Evolutionary conservation across 371 early-diverging fungal genomes (phyloP).

Genomic region (Mucor mucedo): DNA sequence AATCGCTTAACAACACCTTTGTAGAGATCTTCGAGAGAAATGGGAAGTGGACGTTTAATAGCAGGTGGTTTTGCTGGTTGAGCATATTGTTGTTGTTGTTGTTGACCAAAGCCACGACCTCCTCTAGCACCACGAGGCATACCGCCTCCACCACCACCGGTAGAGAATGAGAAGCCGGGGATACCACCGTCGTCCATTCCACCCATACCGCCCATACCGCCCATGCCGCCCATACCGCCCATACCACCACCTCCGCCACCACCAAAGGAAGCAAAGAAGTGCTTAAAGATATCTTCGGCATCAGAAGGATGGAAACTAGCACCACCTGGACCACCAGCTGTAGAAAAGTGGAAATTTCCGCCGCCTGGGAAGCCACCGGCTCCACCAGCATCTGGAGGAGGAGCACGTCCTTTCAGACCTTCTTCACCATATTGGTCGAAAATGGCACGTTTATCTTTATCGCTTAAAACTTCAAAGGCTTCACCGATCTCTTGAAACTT

Average conservation of each 20-base stretch:
- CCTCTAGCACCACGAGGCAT: conserved; percentile 19
- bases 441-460: conserved; percentile 84
- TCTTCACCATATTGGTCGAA: conserved; percentile 94
- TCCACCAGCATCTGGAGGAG: conserved; percentile 23
- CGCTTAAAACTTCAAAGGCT: conserved; percentile 98
- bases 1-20: conserved; percentile 90
- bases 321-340: conserved; percentile 41
- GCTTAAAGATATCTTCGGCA: conserved; percentile 92
- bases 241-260: conserved; percentile 27
- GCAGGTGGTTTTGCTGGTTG: conserved; percentile 57
- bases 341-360: conserved; percentile 44
- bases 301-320: conserved; percentile 74
- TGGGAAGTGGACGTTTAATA: conserved; percentile 72
- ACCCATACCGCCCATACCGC: conserved; percentile 17
- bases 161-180: conserved; percentile 21
- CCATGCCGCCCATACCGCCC: conserved; percentile 24
- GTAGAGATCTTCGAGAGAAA: conserved; percentile 93
- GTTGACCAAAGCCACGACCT: conserved; percentile 9
- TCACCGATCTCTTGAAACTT: conserved; percentile 73
- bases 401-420: conserved; percentile 74
- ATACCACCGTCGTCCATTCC: conserved; percentile 17
- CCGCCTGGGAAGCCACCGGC: conserved; percentile 52
- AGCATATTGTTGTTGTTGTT: conserved; percentile 4
- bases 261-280: conserved; percentile 80
- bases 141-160: conserved; percentile 14